Percentiles rank a stretch among this genome's conserved stretches.
Evolutionary conservation across 441 rosid genomes (phyloP).

Genomic region (Dalechampia spathulata): DNA sequence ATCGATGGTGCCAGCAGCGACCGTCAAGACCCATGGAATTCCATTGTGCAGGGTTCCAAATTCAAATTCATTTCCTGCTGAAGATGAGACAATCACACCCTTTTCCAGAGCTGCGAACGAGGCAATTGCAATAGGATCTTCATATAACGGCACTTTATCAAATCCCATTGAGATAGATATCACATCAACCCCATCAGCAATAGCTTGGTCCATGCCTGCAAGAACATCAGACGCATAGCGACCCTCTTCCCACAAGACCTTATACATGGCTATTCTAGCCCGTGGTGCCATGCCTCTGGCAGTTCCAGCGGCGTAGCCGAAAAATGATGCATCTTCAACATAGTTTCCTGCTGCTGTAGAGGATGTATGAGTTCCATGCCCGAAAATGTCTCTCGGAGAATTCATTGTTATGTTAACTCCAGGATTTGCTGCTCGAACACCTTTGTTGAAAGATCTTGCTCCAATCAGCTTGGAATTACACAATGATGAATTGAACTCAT

Average conservation of each 20-base stretch:
- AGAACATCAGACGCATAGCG: slow-evolving; percentile 43
- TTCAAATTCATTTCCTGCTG: slow-evolving; percentile 43
- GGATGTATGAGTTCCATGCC: slow-evolving; percentile 48
- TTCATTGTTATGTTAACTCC: slow-evolving; percentile 22
- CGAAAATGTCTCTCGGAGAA: slow-evolving; percentile 32
- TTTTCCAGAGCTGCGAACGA: slow-evolving; percentile 50
- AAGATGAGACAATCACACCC: slow-evolving; percentile 34
- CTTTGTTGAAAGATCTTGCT: slow-evolving; percentile 41
- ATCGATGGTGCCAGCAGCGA: slow-evolving; percentile 45
- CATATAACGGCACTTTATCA: slow-evolving; percentile 28
- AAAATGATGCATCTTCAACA: slow-evolving; percentile 26
- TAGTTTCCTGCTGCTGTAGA: slow-evolving; percentile 38
- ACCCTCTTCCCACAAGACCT: slow-evolving; percentile 36
- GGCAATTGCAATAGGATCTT: slow-evolving; percentile 48
- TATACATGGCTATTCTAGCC: slow-evolving; percentile 39
- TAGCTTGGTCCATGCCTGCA: slow-evolving; percentile 44
- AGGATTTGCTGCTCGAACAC: slow-evolving; percentile 31
- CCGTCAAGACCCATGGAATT: slow-evolving; percentile 45
- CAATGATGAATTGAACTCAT: slow-evolving; percentile 33
- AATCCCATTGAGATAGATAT: slow-evolving; percentile 50
- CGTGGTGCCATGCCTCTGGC: slow-evolving; percentile 41
- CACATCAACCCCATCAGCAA: slow-evolving; percentile 47
- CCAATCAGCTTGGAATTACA: slow-evolving; percentile 43
- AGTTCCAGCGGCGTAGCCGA: slow-evolving; percentile 44
- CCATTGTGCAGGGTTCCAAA: slow-evolving; percentile 40